Conservation (phyloP, 1,284 basidiomycete species). For the Caloboletus inedulis region DNA sequence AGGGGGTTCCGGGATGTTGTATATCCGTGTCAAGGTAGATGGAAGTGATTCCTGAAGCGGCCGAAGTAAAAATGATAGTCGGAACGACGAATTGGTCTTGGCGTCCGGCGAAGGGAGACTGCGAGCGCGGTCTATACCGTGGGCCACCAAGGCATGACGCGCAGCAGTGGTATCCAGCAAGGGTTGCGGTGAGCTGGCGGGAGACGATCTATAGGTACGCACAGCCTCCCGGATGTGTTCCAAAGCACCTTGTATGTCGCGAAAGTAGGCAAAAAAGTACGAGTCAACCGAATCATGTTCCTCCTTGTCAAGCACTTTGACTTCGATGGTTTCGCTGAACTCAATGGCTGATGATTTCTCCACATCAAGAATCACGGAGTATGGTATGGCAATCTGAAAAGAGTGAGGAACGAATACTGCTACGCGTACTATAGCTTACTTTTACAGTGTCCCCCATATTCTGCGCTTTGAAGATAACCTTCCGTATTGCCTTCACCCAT, state of each 20-base stretch:
- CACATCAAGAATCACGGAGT: conserved; percentile 84
- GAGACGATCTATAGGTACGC: conserved; percentile 48
- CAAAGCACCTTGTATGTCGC: conserved; percentile 70
- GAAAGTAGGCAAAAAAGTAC: conserved; percentile 93
- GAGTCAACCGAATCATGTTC: conserved; percentile 80
- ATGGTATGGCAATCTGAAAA: conserved; percentile 86
- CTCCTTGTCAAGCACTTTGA: conserved; percentile 85
- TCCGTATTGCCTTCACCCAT: conserved; percentile 92
- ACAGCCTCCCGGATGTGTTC: conserved; percentile 77
- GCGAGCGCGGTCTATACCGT: conserved; percentile 39
- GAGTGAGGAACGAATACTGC: conserved; percentile 10
- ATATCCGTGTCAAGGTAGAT: conserved; percentile 34
- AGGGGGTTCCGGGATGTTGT: conserved; percentile 33
- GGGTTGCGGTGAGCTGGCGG: conserved; percentile 40
- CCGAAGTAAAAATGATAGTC: conserved; percentile 57
- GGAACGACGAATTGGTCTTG: conserved; percentile 44
- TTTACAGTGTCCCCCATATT: conserved; percentile 95
- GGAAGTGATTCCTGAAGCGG: conserved; percentile 58
- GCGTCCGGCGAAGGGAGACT: conserved; percentile 35
- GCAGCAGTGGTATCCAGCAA: conserved; percentile 67
- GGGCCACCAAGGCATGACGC: conserved; percentile 33
- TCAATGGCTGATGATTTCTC: conserved; percentile 87
- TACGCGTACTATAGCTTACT: conserved; percentile 38
- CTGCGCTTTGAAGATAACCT: conserved; percentile 91
- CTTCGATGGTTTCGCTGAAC: conserved; percentile 91